Evolutionary conservation across 441 rosid species (phyloP).

Genomic region (Cnidoscolus chayamansa): DNA sequence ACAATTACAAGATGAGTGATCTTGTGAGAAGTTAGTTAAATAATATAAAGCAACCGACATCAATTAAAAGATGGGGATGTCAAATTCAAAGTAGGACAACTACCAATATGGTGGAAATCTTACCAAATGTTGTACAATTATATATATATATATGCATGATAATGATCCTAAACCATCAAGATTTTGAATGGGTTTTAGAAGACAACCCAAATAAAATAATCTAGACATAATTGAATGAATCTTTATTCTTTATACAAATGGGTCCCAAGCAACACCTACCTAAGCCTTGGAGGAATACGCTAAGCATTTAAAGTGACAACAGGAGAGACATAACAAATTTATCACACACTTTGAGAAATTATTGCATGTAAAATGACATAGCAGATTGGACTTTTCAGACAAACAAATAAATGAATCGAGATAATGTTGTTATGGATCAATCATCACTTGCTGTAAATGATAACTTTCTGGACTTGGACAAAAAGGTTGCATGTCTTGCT

Average conservation of each 20-base stretch:
- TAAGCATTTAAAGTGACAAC: background rate
- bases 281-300: background rate
- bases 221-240: background rate
- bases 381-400: background rate
- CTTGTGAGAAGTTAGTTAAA: too few species aligned
- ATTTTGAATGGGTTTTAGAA: background rate
- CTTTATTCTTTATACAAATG: background rate
- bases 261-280: slow-evolving; percentile 17
- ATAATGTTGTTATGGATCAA: background rate
- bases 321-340: background rate
- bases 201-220: background rate
- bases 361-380: background rate
- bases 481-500: slow-evolving; percentile 17
- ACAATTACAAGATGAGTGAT: too few species aligned
- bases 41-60: too few species aligned
- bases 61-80: background rate
- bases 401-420: background rate
- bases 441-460: background rate
- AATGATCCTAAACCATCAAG: background rate
- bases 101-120: background rate
- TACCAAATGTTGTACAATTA: too few species aligned
- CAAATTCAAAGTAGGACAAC: background rate
- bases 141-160: too few species aligned
- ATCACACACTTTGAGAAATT: background rate
- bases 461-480: background rate